A percentile compares a stretch with the other conserved stretches of the same genome.
Conservation (phyloP, 2,329 filamentous ascomycete species). For the Pseudogymnoascus sp. region DNA sequence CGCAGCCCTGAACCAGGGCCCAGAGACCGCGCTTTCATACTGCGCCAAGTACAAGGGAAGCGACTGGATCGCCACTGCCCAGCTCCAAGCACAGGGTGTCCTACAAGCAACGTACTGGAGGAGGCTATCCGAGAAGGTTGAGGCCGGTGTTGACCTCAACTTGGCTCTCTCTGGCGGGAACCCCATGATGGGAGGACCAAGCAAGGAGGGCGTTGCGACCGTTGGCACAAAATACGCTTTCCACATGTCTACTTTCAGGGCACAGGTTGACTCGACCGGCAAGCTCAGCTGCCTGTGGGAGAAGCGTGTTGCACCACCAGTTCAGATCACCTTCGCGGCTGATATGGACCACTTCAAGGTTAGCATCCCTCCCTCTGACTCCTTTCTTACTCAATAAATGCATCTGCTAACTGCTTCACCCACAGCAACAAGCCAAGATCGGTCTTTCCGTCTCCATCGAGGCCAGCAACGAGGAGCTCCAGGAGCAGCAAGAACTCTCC, state of each 20-base stretch:
- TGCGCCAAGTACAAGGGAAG: slow-evolving; percentile 82
- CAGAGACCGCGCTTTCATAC: slow-evolving; percentile 88
- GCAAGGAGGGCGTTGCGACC: slow-evolving; percentile 83
- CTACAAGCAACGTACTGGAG: slow-evolving; percentile 93
- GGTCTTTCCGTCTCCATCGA: slow-evolving; percentile 91
- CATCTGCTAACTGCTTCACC: slow-evolving; percentile 24
- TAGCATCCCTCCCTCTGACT: slow-evolving; percentile 33
- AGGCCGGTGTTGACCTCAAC: slow-evolving; percentile 92
- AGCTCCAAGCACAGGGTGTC: slow-evolving; percentile 73
- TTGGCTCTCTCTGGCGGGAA: slow-evolving; percentile 60
- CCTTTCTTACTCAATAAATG: not conserved
- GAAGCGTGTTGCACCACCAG: slow-evolving; percentile 88
- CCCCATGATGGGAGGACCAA: slow-evolving; percentile 64
- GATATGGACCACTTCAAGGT: slow-evolving; percentile 96
- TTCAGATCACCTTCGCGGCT: slow-evolving; percentile 89
- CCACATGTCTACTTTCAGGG: slow-evolving; percentile 87
- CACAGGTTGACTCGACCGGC: slow-evolving; percentile 90
- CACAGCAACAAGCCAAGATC: slow-evolving; percentile 86
- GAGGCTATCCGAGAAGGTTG: slow-evolving; percentile 84
- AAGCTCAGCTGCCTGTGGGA: slow-evolving; percentile 89
- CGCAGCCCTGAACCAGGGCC: slow-evolving; percentile 71
- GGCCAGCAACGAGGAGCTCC: slow-evolving; percentile 73
- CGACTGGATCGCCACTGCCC: slow-evolving; percentile 89
- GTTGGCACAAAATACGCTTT: slow-evolving; percentile 98
- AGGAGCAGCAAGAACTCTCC: slow-evolving; percentile 67